Percentiles rank a stretch among this genome's conserved stretches.
Conservation (phyloP, 2,329 filamentous ascomycete species). For the Parafenestella ontariensis region DNA sequence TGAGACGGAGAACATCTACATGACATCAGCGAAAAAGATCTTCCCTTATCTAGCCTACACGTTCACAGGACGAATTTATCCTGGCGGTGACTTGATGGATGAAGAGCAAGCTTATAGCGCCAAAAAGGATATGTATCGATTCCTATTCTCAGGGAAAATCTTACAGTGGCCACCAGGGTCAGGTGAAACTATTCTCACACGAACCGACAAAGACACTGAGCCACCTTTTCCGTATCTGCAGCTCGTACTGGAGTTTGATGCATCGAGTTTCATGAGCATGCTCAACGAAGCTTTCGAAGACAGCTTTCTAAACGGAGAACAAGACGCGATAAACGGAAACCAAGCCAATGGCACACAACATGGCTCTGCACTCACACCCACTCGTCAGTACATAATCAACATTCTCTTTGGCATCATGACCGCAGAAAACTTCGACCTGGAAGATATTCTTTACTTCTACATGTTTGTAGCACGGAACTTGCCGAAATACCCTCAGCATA, state of each 20-base stretch:
- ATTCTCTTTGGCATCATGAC: constrained; percentile 93
- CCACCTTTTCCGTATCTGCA: constrained; percentile 86
- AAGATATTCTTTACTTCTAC: constrained; percentile 92
- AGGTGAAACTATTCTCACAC: constrained; percentile 67
- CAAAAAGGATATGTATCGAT: constrained; percentile 90
- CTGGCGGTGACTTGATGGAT: constrained; percentile 77
- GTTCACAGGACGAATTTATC: constrained; percentile 89
- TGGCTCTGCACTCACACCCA: constrained; percentile 59
- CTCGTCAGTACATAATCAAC: constrained; percentile 89
- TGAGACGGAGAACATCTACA: constrained; percentile 66
- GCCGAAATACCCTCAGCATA: constrained; percentile 95
- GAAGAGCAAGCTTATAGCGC: constrained; percentile 76
- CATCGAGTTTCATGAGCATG: constrained; percentile 90
- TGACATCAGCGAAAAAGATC: constrained; percentile 82
- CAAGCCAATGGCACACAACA: constrained; percentile 58
- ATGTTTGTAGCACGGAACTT: constrained; percentile 98
- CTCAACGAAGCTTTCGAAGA: constrained; percentile 98
- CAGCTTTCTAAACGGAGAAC: constrained; percentile 83
- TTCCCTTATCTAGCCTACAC: constrained; percentile 95
- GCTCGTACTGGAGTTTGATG: constrained; percentile 85
- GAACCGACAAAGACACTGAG: constrained; percentile 62
- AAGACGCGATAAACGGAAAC: constrained; percentile 66
- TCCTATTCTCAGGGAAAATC: constrained; percentile 85
- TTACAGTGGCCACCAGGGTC: constrained; percentile 76
- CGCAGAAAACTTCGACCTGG: constrained; percentile 72